phyloP scores from a whole-genome alignment of 2,329 filamentous ascomycete genomes.

The Cylindrodendrum hubeiense region DNA sequence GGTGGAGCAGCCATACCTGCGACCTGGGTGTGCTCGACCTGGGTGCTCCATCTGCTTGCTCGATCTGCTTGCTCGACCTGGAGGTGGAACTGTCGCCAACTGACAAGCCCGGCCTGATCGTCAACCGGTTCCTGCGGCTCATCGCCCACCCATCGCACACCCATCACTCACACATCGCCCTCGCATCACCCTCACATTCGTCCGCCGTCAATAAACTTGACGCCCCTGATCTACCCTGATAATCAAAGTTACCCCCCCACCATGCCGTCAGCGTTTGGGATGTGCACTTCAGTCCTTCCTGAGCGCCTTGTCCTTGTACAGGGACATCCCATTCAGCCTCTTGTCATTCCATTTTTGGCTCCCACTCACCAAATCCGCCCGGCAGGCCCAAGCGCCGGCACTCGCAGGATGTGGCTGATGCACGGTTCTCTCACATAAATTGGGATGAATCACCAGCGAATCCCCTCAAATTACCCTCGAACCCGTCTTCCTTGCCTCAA shows the following conservation, averaged over 20 bases:
- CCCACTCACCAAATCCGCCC: neutral
- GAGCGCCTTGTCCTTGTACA: neutral
- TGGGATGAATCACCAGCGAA: slow-evolving; percentile 19
- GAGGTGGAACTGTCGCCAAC: slow-evolving; percentile 11
- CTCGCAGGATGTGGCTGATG: slow-evolving; percentile 16
- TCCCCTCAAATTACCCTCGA: slow-evolving; percentile 12
- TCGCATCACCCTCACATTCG: neutral
- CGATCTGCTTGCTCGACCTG: slow-evolving; percentile 11
- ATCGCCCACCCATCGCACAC: neutral
- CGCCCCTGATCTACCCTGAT: neutral
- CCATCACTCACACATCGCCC: no score
- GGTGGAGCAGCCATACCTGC: slow-evolving; percentile 5
- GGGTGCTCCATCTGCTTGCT: no score
- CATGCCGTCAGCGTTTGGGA: slow-evolving; percentile 18
- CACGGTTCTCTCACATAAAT: slow-evolving; percentile 25
- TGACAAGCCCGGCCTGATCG: neutral
- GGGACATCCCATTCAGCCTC: slow-evolving; percentile 5
- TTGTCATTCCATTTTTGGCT: neutral
- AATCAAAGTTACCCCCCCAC: neutral
- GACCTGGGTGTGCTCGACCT: no score
- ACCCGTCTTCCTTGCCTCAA: neutral
- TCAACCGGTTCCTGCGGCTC: neutral
- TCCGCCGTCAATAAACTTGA: slow-evolving; percentile 11
- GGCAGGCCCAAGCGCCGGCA: slow-evolving; percentile 4
- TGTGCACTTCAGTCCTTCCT: neutral